phyloP scores from a whole-genome alignment of 345 rosid genomes.

The Sisymbrium irio region DNA sequence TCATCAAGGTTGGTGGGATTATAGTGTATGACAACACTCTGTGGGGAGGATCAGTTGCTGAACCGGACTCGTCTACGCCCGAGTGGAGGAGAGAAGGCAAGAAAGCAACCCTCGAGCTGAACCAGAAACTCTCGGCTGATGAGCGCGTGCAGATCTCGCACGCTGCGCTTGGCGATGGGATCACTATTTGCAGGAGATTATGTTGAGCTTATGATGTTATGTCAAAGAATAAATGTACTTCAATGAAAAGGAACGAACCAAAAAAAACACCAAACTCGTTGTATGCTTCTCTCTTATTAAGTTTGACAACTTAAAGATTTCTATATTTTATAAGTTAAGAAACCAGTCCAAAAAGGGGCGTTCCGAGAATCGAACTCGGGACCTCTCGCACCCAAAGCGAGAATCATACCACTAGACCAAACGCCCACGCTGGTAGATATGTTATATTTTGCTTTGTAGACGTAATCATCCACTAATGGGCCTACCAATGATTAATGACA shows the following conservation, averaged over 20 bases:
- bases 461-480: not conserved
- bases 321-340: no score
- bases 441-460: no score
- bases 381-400: conserved; percentile 95
- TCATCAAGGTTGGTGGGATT: conserved; percentile 57
- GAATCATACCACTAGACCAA: conserved; percentile 96
- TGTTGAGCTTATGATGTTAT: conserved; percentile 11
- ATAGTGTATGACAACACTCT: conserved; percentile 57
- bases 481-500: not conserved
- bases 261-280: no score
- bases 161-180: conserved; percentile 52
- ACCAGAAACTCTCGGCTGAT: conserved; percentile 46
- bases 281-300: no score
- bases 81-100: conserved; percentile 9
- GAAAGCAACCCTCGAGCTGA: conserved; percentile 36
- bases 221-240: no score
- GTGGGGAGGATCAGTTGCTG: conserved; percentile 49
- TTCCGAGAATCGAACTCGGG: conserved; percentile 77
- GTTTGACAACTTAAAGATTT: no score
- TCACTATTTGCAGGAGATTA: conserved; percentile 49
- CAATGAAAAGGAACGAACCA: not conserved
- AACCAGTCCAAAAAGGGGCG: conserved; percentile 62
- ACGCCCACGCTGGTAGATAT: conserved; percentile 33
- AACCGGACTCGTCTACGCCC: conserved; percentile 31
- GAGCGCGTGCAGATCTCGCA: conserved; percentile 50